A percentile compares a stretch with the other conserved stretches of the same genome.
Evolutionary conservation across 2,329 filamentous ascomycete genomes (phyloP).

Genomic region (Alternaria brassicicola): DNA sequence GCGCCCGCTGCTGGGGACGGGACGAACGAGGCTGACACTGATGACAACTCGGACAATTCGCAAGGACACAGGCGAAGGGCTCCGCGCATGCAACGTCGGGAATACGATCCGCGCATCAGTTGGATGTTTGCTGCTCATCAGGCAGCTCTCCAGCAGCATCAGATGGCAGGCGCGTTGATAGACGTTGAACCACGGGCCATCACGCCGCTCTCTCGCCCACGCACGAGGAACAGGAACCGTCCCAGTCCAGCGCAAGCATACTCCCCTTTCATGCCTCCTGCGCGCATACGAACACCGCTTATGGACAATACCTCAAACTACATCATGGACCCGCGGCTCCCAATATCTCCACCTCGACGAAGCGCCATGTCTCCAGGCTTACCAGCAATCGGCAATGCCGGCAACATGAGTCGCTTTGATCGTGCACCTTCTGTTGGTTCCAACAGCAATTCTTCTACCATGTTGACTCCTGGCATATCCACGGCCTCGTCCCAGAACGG

Average conservation of each 20-base stretch:
- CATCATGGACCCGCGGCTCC: slow-evolving; percentile 28
- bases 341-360: slow-evolving; percentile 41
- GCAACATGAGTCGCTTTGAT: slow-evolving; percentile 25
- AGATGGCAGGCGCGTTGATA: slow-evolving; percentile 39
- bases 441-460: slow-evolving; percentile 36
- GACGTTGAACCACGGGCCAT: slow-evolving; percentile 47
- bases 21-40: slow-evolving; percentile 42
- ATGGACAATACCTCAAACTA: slow-evolving; percentile 41
- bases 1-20: slow-evolving; percentile 31
- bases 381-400: slow-evolving; percentile 18
- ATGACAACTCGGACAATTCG: slow-evolving; percentile 50
- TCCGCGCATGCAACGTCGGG: slow-evolving; percentile 36
- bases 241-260: slow-evolving; percentile 45
- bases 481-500: slow-evolving; percentile 36
- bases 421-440: slow-evolving; percentile 39
- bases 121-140: slow-evolving; percentile 52
- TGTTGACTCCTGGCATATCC: slow-evolving; percentile 38
- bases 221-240: slow-evolving; percentile 49
- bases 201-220: slow-evolving; percentile 48
- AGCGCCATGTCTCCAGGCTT: slow-evolving; percentile 30
- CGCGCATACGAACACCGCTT: slow-evolving; percentile 43
- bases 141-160: slow-evolving; percentile 44
- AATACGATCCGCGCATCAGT: slow-evolving; percentile 51
- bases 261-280: slow-evolving; percentile 44
- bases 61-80: slow-evolving; percentile 34